Evolutionary conservation across 2,329 filamentous ascomycete genomes (phyloP).

Genomic region (Fusarium succisae): DNA sequence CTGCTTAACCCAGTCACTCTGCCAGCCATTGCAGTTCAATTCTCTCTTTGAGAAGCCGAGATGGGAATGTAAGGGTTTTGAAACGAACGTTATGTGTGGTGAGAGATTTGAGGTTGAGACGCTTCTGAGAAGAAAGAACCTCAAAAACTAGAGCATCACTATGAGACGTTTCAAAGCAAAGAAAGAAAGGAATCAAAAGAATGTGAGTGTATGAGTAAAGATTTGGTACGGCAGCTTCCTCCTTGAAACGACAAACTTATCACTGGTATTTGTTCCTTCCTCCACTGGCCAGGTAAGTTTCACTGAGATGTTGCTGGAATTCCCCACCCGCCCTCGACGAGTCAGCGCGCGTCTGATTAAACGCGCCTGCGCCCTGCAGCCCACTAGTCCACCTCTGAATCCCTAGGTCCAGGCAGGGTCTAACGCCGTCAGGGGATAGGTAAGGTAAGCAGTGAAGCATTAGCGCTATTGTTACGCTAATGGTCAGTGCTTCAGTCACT

Average conservation of each 20-base stretch:
- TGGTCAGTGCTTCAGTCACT: conserved; percentile 15
- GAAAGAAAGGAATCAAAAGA: neutral
- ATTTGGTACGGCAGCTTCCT: neutral
- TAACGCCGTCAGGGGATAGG: conserved; percentile 3
- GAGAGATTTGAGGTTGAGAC: neutral
- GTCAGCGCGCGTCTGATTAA: conserved; percentile 23
- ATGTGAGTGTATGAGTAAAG: neutral
- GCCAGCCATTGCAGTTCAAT: neutral
- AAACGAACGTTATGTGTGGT: neutral
- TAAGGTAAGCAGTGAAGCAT: neutral
- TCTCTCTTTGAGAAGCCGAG: neutral
- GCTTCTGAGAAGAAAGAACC: neutral
- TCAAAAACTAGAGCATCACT: neutral
- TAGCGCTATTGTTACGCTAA: conserved; percentile 12
- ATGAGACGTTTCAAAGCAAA: neutral
- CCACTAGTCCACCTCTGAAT: neutral
- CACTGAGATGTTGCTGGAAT: neutral
- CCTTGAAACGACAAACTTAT: neutral
- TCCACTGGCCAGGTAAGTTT: neutral
- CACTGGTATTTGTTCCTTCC: conserved; percentile 9
- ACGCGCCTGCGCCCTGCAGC: conserved; percentile 23
- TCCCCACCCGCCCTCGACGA: neutral
- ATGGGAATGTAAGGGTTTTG: neutral
- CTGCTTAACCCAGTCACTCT: conserved; percentile 38
- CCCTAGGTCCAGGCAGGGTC: neutral